Evolutionary conservation across 208 protist species (phyloP).

Genomic region (Trypanosoma theileri): DNA sequence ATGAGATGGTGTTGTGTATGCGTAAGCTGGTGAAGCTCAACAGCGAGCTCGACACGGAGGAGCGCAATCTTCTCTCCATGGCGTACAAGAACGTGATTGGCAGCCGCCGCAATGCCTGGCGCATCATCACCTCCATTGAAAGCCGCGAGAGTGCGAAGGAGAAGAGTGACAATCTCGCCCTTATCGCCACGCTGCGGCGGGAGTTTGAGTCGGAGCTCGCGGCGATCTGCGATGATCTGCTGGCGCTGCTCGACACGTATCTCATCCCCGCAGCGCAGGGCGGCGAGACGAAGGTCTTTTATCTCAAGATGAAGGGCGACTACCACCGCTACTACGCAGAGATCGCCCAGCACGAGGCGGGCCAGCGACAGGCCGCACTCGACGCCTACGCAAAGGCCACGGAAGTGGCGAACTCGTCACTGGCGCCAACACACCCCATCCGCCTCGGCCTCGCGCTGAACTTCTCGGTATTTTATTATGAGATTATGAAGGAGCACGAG

Average conservation of each 20-base stretch:
- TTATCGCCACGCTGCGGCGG: slow-evolving; percentile 94
- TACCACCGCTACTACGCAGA: slow-evolving; percentile 99
- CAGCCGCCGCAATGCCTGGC: slow-evolving; percentile 97
- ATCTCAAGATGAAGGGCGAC: slow-evolving; percentile 96
- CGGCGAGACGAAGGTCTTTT: slow-evolving; percentile 93
- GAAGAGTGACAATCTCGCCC: slow-evolving; percentile 81
- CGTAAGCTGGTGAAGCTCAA: slow-evolving; percentile 96
- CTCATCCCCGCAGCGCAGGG: slow-evolving; percentile 95
- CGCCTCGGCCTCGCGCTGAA: slow-evolving; percentile 99
- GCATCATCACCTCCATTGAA: slow-evolving; percentile 98
- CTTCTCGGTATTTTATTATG: slow-evolving; percentile 99
- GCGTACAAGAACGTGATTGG: slow-evolving; percentile 99
- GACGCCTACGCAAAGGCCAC: slow-evolving; percentile 89
- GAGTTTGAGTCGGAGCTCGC: slow-evolving; percentile 98
- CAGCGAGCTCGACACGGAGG: slow-evolving; percentile 98
- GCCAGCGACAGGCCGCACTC: slow-evolving; percentile 79
- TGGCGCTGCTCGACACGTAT: slow-evolving; percentile 95
- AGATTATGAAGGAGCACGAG: slow-evolving; percentile 98
- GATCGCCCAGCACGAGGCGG: slow-evolving; percentile 87
- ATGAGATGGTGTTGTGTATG: slow-evolving; percentile 99
- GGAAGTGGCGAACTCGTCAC: slow-evolving; percentile 83
- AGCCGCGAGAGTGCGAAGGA: slow-evolving; percentile 94
- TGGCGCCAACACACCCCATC: slow-evolving; percentile 97
- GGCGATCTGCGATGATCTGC: slow-evolving; percentile 97
- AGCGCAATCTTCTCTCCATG: slow-evolving; percentile 99